A percentile compares a stretch with the other conserved stretches of the same genome.
These are phyloP conservation scores for Pichia nanzhaoensis DNA, from an alignment of 805 yeast genomes.

Conservation along the genomic window DNA sequence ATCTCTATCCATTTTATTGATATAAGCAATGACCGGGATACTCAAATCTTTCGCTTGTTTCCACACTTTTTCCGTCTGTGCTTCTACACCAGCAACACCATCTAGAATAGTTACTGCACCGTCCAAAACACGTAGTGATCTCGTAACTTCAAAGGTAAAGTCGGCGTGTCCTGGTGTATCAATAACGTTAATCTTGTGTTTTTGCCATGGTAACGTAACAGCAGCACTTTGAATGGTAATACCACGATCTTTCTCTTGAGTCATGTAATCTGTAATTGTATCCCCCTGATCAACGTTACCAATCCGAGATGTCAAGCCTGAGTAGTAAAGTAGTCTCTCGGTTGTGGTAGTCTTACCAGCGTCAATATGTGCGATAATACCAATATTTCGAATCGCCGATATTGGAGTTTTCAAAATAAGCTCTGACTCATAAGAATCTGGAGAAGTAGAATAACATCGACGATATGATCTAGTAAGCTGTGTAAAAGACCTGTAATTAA, in stretches of 20 bases:
- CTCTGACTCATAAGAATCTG: constrained; percentile 14
- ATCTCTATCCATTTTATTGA: constrained; percentile 93
- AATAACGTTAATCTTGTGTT: constrained; percentile 69
- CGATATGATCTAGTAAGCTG: no score
- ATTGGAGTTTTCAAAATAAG: constrained; percentile 20
- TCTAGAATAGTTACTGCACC: constrained; percentile 92
- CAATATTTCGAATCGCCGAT: constrained; percentile 69
- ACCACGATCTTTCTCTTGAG: constrained; percentile 87
- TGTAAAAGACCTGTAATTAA: no score
- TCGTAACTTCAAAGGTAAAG: constrained; percentile 87
- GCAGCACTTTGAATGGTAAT: constrained; percentile 97
- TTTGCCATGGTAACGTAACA: constrained; percentile 78
- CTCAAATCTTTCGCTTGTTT: constrained; percentile 61
- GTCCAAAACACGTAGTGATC: constrained; percentile 86
- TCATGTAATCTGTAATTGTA: constrained; percentile 87
- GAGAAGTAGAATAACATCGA: no score
- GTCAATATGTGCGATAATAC: constrained; percentile 97
- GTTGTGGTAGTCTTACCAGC: constrained; percentile 99
- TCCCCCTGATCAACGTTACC: constrained; percentile 97
- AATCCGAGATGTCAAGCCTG: constrained; percentile 71
- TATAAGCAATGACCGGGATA: constrained; percentile 73
- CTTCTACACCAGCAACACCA: constrained; percentile 97
- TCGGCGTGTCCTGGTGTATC: constrained; percentile 99
- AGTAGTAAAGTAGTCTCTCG: constrained; percentile 86
- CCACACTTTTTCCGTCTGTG: constrained; percentile 98